These are phyloP conservation scores for Debaryomyces sp. DNA, from an alignment of 1,139 yeast genomes.

Conservation along the genomic window DNA sequence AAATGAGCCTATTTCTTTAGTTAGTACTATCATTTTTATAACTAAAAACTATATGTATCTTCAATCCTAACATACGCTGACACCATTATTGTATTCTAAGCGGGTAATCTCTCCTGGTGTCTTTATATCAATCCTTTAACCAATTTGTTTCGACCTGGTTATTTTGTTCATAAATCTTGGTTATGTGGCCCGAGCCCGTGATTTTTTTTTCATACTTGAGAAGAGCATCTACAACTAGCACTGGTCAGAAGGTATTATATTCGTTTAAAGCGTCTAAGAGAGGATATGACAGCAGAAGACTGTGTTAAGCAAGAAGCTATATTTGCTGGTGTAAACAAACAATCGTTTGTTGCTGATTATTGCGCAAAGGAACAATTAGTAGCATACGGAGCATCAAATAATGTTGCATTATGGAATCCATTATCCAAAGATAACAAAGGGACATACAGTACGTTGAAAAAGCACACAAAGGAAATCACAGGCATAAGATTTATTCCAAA, in stretches of 20 bases:
- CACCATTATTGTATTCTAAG: conserved; percentile 12
- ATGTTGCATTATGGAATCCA: conserved; percentile 79
- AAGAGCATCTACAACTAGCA: conserved; percentile 8
- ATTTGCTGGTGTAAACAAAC: conserved; percentile 80
- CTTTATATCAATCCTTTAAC: neutral
- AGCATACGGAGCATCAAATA: conserved; percentile 77
- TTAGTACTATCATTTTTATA: conserved; percentile 1
- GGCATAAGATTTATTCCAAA: conserved; percentile 59
- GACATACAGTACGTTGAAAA: conserved; percentile 56
- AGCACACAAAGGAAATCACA: conserved; percentile 59
- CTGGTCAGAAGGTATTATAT: neutral
- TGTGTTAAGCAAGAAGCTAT: conserved; percentile 50
- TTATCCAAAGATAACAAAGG: conserved; percentile 43
- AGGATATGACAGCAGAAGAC: neutral
- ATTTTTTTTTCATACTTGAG: conserved; percentile 9
- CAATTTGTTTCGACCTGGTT: neutral
- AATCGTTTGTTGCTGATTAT: conserved; percentile 67
- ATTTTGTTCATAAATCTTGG: neutral
- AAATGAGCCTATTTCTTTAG: conserved; percentile 41
- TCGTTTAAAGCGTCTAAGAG: neutral
- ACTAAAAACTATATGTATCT: neutral
- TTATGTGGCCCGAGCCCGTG: conserved; percentile 1
- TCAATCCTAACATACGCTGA: conserved; percentile 17
- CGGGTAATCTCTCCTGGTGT: neutral
- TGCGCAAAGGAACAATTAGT: conserved; percentile 40